Conservation (phyloP, 257 asterid genomes). For the Hygrophila difformis region DNA sequence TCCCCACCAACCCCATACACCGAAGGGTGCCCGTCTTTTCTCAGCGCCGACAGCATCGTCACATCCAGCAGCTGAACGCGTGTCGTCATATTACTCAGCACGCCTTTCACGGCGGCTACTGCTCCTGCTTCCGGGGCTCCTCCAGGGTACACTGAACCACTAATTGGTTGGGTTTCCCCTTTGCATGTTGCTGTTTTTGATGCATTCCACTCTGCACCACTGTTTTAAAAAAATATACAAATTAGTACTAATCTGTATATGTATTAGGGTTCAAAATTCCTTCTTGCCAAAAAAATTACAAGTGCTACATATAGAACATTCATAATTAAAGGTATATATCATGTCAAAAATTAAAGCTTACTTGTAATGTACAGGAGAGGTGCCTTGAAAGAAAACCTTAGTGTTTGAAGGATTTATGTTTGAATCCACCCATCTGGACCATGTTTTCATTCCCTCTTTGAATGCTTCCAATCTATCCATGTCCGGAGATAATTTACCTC, state of each 20-base stretch:
- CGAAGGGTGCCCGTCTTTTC: constrained; percentile 79
- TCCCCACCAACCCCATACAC: constrained; percentile 29
- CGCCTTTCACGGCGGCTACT: constrained; percentile 52
- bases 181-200: constrained; percentile 29
- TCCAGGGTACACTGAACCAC: constrained; percentile 35
- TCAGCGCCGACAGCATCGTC: constrained; percentile 46
- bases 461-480: constrained; percentile 72
- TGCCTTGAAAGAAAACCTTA: constrained; percentile 63
- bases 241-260: no score
- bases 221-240: no score
- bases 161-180: constrained; percentile 42
- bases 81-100: background rate
- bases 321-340: no score
- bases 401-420: constrained; percentile 42
- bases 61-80: constrained; percentile 50
- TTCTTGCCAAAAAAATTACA: no score
- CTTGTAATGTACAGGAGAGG: constrained; percentile 84
- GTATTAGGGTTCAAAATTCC: no score
- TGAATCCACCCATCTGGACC: constrained; percentile 75
- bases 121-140: constrained; percentile 39
- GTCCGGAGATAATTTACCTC: constrained; percentile 34
- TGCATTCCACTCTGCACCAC: constrained; percentile 60
- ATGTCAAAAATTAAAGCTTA: no score
- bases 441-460: constrained; percentile 44
- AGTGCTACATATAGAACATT: no score